Conservation (phyloP, 164 flowering plant species). For the Liriodendron chinense region DNA sequence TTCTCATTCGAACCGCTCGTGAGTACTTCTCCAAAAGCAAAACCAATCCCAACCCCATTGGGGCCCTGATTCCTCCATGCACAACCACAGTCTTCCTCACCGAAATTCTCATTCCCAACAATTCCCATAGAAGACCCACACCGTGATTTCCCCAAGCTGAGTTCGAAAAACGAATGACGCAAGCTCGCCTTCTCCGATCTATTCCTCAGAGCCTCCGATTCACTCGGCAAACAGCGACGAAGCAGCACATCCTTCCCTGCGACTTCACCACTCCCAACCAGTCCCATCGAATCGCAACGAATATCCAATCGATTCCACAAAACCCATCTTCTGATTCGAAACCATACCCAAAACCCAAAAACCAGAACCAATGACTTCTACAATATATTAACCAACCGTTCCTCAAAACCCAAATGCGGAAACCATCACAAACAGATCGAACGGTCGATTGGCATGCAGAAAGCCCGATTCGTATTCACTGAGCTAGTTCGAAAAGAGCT, state of each 20-base stretch:
- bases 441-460: neutral
- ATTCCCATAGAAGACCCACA: neutral
- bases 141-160: neutral
- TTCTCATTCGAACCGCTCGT: neutral
- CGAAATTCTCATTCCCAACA: neutral
- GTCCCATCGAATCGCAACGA: neutral
- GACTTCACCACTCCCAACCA: neutral
- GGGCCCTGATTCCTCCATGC: neutral
- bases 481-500: neutral
- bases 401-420: neutral
- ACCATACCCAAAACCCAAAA: neutral
- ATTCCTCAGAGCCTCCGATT: neutral
- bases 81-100: neutral
- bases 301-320: neutral
- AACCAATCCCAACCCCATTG: neutral
- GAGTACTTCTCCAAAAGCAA: neutral
- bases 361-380: neutral
- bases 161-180: neutral
- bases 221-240: neutral
- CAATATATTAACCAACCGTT: neutral
- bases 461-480: neutral
- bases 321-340: neutral
- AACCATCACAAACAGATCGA: neutral
- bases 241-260: neutral
- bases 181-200: neutral